Conservation (phyloP, 1,139 yeast genomes). For the Magnusiomyces magnusii region DNA sequence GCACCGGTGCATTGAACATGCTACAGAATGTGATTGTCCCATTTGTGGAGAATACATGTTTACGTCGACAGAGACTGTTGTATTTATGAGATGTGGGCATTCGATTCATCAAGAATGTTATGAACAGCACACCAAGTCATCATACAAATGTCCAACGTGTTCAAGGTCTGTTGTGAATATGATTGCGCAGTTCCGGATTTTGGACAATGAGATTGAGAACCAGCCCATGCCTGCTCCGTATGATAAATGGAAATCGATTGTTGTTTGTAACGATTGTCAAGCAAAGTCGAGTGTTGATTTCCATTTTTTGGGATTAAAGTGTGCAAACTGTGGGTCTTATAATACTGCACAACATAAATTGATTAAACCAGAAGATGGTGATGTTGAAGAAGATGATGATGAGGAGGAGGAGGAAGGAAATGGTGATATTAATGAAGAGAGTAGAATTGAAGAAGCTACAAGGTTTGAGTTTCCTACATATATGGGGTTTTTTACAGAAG, state of each 20-base stretch:
- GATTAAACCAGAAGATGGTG: slow-evolving; percentile 39
- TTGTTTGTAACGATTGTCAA: slow-evolving; percentile 83
- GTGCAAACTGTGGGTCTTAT: slow-evolving; percentile 79
- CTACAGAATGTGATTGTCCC: slow-evolving; percentile 89
- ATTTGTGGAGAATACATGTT: slow-evolving; percentile 90
- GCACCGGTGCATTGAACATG: slow-evolving; percentile 77
- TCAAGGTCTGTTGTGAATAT: slow-evolving; percentile 76
- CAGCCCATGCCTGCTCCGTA: slow-evolving; percentile 80
- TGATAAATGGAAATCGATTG: slow-evolving; percentile 63
- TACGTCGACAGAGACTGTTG: slow-evolving; percentile 76
- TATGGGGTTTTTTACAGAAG: too few relatives aligned
- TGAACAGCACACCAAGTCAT: slow-evolving; percentile 67
- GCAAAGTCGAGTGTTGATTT: slow-evolving; percentile 71
- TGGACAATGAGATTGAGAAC: slow-evolving; percentile 72
- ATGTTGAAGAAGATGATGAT: not conserved
- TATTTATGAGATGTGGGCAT: slow-evolving; percentile 92
- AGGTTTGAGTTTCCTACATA: not conserved
- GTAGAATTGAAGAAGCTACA: not conserved
- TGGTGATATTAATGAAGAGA: not conserved
- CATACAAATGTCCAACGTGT: slow-evolving; percentile 88
- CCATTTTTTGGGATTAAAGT: slow-evolving; percentile 80
- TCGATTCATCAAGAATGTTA: slow-evolving; percentile 84
- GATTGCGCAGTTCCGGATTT: slow-evolving; percentile 78
- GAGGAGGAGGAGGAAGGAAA: slow-evolving; percentile 22
- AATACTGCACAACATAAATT: slow-evolving; percentile 70